A percentile compares a stretch with the other conserved stretches of the same genome.
Conservation (phyloP, 2,329 filamentous ascomycete genomes). For the Cladosporium cucumerinum region DNA sequence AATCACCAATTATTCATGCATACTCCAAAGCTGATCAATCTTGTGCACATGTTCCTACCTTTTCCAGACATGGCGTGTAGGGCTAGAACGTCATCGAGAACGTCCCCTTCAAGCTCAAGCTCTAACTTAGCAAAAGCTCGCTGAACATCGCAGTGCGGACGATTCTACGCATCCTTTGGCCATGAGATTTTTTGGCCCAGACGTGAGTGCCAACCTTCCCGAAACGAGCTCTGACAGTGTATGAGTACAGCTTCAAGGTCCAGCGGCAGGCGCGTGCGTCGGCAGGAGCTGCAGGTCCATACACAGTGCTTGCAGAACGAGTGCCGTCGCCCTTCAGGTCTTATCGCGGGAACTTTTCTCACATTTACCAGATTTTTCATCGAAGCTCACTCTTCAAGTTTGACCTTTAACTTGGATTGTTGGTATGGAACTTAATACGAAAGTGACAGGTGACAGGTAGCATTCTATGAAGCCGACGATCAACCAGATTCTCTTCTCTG, state of each 20-base stretch:
- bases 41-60: not conserved
- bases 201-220: not conserved
- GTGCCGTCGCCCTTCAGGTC: not conserved
- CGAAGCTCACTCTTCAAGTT: not conserved
- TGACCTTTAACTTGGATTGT: not conserved
- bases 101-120: not conserved
- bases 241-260: not conserved
- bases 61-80: not conserved
- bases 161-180: not conserved
- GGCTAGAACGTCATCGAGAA: slow-evolving; percentile 1
- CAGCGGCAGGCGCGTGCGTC: not conserved
- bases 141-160: not conserved
- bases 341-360: not conserved
- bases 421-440: not conserved
- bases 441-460: not conserved
- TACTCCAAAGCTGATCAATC: not conserved
- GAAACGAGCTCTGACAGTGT: not conserved
- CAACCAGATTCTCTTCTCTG: not conserved
- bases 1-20: not conserved
- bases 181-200: not conserved
- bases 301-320: not conserved
- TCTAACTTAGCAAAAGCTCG: not conserved
- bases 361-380: not conserved
- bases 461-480: not conserved
- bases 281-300: not conserved